Percentiles rank a stretch among this genome's conserved stretches.
These are phyloP conservation scores for Prunella vulgaris DNA, from an alignment of 257 asterid species.

Conservation along the genomic window DNA sequence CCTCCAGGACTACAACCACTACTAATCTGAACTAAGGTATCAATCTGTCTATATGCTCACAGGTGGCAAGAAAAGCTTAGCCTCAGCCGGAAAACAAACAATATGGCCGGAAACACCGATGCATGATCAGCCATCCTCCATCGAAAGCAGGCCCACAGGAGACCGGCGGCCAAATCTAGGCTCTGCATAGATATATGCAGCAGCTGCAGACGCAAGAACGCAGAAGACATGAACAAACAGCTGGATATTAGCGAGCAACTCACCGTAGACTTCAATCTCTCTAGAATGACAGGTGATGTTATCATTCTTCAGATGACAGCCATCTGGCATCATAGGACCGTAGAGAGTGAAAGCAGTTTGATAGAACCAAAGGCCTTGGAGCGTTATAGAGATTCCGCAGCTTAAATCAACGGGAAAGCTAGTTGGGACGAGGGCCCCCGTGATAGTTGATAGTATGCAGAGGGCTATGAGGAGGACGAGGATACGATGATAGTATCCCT, in stretches of 20 bases:
- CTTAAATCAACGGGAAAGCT: slow-evolving; percentile 72
- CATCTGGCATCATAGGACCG: slow-evolving; percentile 92
- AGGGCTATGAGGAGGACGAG: slow-evolving; percentile 85
- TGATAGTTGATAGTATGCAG: slow-evolving; percentile 54
- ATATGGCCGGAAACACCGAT: not conserved
- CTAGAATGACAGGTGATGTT: slow-evolving; percentile 46
- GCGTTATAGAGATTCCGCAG: slow-evolving; percentile 69
- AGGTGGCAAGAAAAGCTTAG: not conserved
- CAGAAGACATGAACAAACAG: slow-evolving; percentile 52
- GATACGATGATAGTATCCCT: slow-evolving; percentile 85
- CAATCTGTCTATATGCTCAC: not conserved
- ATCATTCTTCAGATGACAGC: slow-evolving; percentile 52
- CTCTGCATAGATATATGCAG: slow-evolving; percentile 54
- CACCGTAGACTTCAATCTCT: slow-evolving; percentile 57
- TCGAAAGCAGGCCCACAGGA: slow-evolving; percentile 12
- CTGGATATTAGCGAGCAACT: slow-evolving; percentile 76
- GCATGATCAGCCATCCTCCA: slow-evolving; percentile 31
- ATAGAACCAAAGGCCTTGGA: slow-evolving; percentile 99
- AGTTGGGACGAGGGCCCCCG: slow-evolving; percentile 78
- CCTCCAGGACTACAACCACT: not conserved
- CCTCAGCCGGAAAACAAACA: not conserved
- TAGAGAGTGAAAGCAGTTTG: slow-evolving; percentile 96
- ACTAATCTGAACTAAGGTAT: not conserved
- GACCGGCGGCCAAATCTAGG: slow-evolving; percentile 25
- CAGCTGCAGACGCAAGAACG: slow-evolving; percentile 48